Evolutionary conservation across 2,329 filamentous ascomycete genomes (phyloP), one percentile per base, ranked within the genome.

Genomic region (Zymoseptoria ardabiliae): DNA sequence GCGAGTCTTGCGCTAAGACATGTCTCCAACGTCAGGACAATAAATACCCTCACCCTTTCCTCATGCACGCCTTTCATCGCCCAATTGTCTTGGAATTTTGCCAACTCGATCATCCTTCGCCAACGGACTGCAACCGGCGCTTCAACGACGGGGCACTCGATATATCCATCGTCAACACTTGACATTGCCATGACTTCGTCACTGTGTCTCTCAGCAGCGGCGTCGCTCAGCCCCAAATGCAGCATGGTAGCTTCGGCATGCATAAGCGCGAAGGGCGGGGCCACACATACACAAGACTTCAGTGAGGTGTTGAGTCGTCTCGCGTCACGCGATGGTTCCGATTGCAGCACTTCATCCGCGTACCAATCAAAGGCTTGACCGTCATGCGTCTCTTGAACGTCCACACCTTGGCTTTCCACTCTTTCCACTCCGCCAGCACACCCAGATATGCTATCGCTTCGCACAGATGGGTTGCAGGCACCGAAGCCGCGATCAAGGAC

Each of bases 361-460:
- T 41, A 13, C 8, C 3, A 10, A 41, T 41, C 35, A 10, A 41
- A 17, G 35, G 17, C 35, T 10, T 9, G 35, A 20, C n/a, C 50
- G 30, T 20, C 13, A 58, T 61, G 61, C 49, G 57, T 20, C 56
- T 63, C 4, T 54, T 61, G 17, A 58, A 60, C 30, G 55, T 58
- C 3, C 23, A 51, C 45, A 62, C 55, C 10, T 50, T 62, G 20
- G 25, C 55, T 11, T 54, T 60, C 17, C 9, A 50, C 25, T 45
- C 54, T 22, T 62, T 59, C 23, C 52, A 60, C 41, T 35, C 41
- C 13, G 30, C 17, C 10, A 49, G 20, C 49, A 55, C 53, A 23
- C 58, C 56, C 8, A 50, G 41, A 17, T 62, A 62, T 55, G 58
- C 56, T 17, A 60, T 62, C 20, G 58, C 58, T 41, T 62, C 61